A percentile compares a stretch with the other conserved stretches of the same genome.
phyloP scores from a whole-genome alignment of 1,139 yeast species.

The Sugiyamaella castrensis region DNA sequence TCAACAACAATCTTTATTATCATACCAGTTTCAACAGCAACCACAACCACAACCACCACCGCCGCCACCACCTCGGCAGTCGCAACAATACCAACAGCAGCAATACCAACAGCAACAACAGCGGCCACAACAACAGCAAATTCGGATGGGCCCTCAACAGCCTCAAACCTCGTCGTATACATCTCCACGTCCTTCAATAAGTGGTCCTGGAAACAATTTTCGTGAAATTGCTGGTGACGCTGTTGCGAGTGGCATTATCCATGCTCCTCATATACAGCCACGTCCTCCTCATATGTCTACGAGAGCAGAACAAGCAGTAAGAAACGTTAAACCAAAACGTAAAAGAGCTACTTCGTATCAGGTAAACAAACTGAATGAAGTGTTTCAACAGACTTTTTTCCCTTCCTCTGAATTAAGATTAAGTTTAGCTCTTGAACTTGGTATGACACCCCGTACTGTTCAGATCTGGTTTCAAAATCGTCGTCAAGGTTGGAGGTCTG shows the following conservation, averaged over 20 bases:
- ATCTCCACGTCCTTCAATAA: neutral
- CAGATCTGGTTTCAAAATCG: slow-evolving; percentile 43
- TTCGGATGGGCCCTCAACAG: neutral
- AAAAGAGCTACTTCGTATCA: slow-evolving; percentile 39
- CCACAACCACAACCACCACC: neutral
- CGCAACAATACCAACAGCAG: neutral
- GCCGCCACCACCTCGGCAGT: slow-evolving; percentile 4
- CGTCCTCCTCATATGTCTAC: slow-evolving; percentile 9
- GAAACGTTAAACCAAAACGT: slow-evolving; percentile 35
- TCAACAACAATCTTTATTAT: neutral
- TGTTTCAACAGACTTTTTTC: slow-evolving; percentile 38
- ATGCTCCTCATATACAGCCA: slow-evolving; percentile 4
- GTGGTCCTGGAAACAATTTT: neutral
- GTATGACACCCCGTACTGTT: slow-evolving; percentile 42
- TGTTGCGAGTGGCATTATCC: neutral
- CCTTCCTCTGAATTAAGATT: slow-evolving; percentile 39
- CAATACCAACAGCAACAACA: slow-evolving; percentile 1
- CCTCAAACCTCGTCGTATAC: neutral
- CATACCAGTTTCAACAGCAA: neutral
- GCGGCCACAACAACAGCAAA: slow-evolving; percentile 10
- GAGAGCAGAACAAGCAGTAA: neutral
- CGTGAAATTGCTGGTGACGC: neutral
- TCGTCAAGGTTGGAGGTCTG: slow-evolving; percentile 39
- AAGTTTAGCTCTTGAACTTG: slow-evolving; percentile 37
- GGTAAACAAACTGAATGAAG: slow-evolving; percentile 36